phyloP scores from a whole-genome alignment of 75 land plant genomes.

The Larix kaempferi region DNA sequence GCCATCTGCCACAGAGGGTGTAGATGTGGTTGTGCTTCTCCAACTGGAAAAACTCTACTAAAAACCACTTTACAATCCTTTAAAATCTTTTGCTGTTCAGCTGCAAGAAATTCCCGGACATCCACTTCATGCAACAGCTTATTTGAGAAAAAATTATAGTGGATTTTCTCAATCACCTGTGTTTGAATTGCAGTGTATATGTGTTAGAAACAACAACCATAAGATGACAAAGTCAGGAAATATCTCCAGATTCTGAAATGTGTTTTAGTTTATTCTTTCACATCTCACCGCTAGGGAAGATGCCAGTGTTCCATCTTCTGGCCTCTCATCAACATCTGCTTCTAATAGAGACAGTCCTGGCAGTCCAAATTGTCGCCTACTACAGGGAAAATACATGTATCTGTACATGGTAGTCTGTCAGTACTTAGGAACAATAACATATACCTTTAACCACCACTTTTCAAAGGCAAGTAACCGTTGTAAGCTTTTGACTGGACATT shows the following conservation, averaged over 20 bases:
- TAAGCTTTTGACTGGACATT: background rate
- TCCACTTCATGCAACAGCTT: constrained; percentile 68
- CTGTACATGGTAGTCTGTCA: constrained; percentile 30
- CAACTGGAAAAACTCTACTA: constrained; percentile 90
- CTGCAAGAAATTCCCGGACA: constrained; percentile 84
- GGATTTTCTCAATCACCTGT: constrained; percentile 95
- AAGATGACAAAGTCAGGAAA: background rate
- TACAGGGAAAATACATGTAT: constrained; percentile 95
- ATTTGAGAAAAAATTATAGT: constrained; percentile 70
- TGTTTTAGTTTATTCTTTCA: background rate
- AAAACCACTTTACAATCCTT: constrained; percentile 82
- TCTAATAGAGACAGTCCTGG: constrained; percentile 94
- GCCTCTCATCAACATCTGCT: constrained; percentile 95
- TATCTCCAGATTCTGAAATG: constrained; percentile 1
- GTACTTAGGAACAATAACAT: background rate
- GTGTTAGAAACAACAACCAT: background rate
- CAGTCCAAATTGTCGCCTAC: constrained; percentile 97
- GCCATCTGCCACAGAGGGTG: constrained; percentile 98
- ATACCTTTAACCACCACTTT: background rate
- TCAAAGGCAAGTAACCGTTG: background rate
- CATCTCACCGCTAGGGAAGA: constrained; percentile 72
- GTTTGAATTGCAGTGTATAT: background rate
- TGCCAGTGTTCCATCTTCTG: constrained; percentile 94
- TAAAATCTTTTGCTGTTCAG: constrained; percentile 73
- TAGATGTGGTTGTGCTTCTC: constrained; percentile 85